A percentile compares a stretch with the other conserved stretches of the same genome.
These are phyloP conservation scores for Cinchona pubescens DNA, from an alignment of 257 asterid genomes.

Conservation along the genomic window DNA sequence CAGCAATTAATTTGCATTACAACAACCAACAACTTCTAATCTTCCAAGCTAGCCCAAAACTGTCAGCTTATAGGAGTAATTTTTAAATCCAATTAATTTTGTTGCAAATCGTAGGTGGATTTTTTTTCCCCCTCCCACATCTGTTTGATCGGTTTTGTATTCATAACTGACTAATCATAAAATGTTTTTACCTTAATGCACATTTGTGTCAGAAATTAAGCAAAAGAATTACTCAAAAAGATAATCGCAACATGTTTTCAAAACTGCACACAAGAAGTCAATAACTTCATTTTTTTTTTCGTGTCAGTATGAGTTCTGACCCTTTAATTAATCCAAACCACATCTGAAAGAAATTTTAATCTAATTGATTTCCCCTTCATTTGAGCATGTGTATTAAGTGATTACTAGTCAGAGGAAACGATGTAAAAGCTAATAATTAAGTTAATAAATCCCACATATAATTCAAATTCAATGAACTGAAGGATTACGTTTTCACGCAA, in stretches of 20 bases:
- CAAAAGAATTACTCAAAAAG: background rate
- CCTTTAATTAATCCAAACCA: constrained; percentile 1
- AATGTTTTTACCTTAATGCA: background rate
- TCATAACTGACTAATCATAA: constrained; percentile 2
- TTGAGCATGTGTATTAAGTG: background rate
- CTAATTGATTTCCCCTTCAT: background rate
- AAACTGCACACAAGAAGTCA: background rate
- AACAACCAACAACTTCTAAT: too few species aligned
- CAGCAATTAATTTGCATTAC: too few species aligned
- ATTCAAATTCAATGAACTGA: constrained; percentile 1
- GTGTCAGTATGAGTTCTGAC: background rate
- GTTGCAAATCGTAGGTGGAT: background rate
- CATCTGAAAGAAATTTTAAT: background rate
- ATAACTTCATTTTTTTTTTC: background rate
- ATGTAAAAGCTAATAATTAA: background rate
- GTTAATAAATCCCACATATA: background rate
- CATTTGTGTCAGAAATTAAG: background rate
- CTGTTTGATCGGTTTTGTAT: constrained; percentile 12
- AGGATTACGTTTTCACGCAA: background rate
- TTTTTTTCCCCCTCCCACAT: too few species aligned
- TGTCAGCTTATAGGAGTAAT: too few species aligned
- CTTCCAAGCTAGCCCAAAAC: background rate
- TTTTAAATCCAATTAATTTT: background rate
- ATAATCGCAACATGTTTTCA: background rate
- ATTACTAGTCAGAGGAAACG: constrained; percentile 9